Evolutionary conservation across 108 stramenopile genomes (phyloP).

Genomic region (Fistulifera solaris): DNA sequence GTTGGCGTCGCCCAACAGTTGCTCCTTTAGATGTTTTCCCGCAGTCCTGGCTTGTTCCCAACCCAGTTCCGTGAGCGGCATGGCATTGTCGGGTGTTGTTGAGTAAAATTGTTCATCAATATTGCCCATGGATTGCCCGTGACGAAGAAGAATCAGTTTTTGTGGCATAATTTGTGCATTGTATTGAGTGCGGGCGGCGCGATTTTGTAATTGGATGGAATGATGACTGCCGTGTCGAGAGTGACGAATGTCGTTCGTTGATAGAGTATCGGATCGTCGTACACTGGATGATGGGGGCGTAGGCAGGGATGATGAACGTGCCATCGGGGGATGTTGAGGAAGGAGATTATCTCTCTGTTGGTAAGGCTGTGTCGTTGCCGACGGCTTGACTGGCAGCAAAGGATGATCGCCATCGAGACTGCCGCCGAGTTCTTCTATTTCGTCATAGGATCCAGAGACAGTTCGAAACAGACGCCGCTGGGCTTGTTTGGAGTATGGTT

Average conservation of each 20-base stretch:
- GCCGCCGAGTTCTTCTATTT: no score
- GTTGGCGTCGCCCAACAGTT: slow-evolving; percentile 35
- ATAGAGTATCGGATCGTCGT: no score
- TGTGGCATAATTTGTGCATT: slow-evolving; percentile 75
- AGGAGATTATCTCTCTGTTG: no score
- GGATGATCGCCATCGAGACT: no score
- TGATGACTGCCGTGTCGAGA: no score
- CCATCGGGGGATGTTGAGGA: no score
- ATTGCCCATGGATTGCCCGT: slow-evolving; percentile 80
- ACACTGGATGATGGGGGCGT: no score
- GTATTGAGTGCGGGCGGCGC: slow-evolving; percentile 31
- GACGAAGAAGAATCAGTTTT: slow-evolving; percentile 72
- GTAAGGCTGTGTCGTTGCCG: no score
- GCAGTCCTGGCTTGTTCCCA: slow-evolving; percentile 76
- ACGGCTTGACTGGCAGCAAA: no score
- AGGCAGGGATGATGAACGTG: no score
- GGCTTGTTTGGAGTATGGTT: slow-evolving; percentile 4
- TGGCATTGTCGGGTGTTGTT: slow-evolving; percentile 77
- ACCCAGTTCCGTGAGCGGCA: slow-evolving; percentile 65
- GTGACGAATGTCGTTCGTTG: no score
- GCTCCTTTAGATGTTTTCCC: slow-evolving; percentile 44
- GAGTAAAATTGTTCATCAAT: slow-evolving; percentile 65
- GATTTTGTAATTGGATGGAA: slow-evolving; percentile 5
- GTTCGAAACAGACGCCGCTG: background rate
- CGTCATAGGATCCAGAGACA: no score